phyloP scores from a whole-genome alignment of 164 flowering plant genomes.

The Stephania yunnanensis region DNA sequence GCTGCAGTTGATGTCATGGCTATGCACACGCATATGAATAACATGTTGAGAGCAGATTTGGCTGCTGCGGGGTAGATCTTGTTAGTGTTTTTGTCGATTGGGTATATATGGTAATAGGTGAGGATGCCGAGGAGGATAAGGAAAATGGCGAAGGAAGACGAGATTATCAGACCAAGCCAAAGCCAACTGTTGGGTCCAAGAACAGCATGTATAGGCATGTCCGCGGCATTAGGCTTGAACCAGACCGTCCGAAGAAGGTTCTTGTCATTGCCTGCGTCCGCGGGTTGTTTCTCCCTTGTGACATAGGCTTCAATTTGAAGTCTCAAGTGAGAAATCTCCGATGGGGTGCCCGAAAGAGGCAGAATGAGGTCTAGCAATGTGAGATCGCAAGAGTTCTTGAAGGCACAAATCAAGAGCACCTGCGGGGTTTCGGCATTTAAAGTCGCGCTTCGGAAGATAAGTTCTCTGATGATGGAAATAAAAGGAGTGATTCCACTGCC shows the following conservation, averaged over 20 bases:
- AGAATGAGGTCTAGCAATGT: slow-evolving; percentile 72
- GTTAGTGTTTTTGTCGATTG: slow-evolving; percentile 52
- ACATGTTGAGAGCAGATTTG: slow-evolving; percentile 31
- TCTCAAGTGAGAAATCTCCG: slow-evolving; percentile 35
- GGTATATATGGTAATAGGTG: slow-evolving; percentile 52
- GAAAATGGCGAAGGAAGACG: slow-evolving; percentile 58
- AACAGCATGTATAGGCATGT: slow-evolving; percentile 45
- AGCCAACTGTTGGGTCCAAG: slow-evolving; percentile 74
- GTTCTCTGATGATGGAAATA: slow-evolving; percentile 66
- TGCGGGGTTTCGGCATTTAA: slow-evolving; percentile 36
- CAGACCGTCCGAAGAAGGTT: slow-evolving; percentile 29
- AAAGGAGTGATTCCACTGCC: slow-evolving; percentile 91
- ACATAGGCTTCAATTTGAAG: slow-evolving; percentile 70
- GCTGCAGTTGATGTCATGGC: slow-evolving; percentile 36
- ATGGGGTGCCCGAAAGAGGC: slow-evolving; percentile 38
- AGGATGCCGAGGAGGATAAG: slow-evolving; percentile 47
- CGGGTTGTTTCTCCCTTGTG: slow-evolving; percentile 53
- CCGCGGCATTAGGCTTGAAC: slow-evolving; percentile 57
- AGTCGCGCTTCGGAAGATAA: slow-evolving; percentile 29
- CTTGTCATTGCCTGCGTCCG: slow-evolving; percentile 8
- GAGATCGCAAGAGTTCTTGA: slow-evolving; percentile 53
- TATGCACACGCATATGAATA: slow-evolving; percentile 43
- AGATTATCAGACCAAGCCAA: slow-evolving; percentile 61
- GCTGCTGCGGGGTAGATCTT: slow-evolving; percentile 25
- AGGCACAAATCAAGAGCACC: slow-evolving; percentile 42